phyloP scores from a whole-genome alignment of 164 flowering plant species.

The Dillenia suffruticosa region DNA sequence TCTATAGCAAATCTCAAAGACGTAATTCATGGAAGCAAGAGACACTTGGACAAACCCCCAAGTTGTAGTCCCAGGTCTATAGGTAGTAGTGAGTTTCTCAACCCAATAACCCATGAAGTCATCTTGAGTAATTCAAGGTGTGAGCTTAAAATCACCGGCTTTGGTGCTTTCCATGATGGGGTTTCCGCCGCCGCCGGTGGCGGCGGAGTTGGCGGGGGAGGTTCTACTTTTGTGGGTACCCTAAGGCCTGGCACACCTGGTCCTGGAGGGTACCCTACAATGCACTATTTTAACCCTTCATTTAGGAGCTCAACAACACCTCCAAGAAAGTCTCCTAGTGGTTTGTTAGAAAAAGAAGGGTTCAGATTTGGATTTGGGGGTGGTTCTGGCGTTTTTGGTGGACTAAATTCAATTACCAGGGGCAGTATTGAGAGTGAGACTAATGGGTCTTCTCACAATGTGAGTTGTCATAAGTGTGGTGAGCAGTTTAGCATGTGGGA shows the following conservation, averaged over 20 bases:
- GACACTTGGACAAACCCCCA: conserved; percentile 75
- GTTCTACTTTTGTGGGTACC: conserved; percentile 71
- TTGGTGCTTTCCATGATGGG: conserved; percentile 36
- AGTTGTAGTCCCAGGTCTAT: conserved; percentile 93
- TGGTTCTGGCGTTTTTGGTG: conserved; percentile 18
- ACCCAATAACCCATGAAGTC: conserved; percentile 93
- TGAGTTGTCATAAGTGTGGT: conserved; percentile 84
- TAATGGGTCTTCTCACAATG: conserved; percentile 30
- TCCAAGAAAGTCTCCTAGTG: conserved; percentile 37
- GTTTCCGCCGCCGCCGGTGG: conserved; percentile 20
- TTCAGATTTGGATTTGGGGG: conserved; percentile 27
- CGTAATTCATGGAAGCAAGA: conserved; percentile 88
- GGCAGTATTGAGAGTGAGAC: conserved; percentile 35
- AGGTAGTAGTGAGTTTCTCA: conserved; percentile 89
- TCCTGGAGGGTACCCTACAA: conserved; percentile 68
- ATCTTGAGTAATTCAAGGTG: conserved; percentile 77
- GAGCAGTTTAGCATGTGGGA: conserved; percentile 84
- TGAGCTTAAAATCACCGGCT: conserved; percentile 84
- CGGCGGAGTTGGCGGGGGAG: conserved; percentile 21
- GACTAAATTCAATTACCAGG: conserved; percentile 26
- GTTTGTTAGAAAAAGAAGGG: conserved; percentile 37
- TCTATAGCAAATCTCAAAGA: conserved; percentile 94
- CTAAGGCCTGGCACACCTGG: conserved; percentile 94
- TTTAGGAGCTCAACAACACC: conserved; percentile 40
- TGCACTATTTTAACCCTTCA: conserved; percentile 55